These are phyloP conservation scores for Alternaria conjuncta DNA, from an alignment of 2,329 filamentous ascomycete species.

Conservation along the genomic window DNA sequence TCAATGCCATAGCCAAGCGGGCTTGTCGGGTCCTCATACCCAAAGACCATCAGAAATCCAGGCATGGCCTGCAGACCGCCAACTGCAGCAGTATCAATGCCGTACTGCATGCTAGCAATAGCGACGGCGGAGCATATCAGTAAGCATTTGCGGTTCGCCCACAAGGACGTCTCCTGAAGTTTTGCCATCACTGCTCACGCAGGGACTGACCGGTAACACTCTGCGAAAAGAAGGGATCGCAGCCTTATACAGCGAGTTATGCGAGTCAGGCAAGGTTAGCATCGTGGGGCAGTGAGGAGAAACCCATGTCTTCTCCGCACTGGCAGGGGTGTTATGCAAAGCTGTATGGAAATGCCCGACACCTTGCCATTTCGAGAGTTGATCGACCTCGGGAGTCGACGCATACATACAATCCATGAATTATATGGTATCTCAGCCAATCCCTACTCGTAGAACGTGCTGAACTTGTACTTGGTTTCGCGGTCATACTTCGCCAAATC, in stretches of 20 bases:
- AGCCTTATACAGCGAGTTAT: not conserved
- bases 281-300: not conserved
- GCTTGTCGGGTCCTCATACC: slow-evolving; percentile 52
- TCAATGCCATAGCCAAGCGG: slow-evolving; percentile 52
- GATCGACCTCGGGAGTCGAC: not conserved
- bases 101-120: slow-evolving; percentile 61
- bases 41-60: slow-evolving; percentile 59
- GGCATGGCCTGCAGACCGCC: slow-evolving; percentile 51
- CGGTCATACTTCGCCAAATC: not conserved
- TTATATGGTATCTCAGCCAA: not conserved
- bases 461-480: not conserved
- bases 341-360: not conserved
- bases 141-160: slow-evolving; percentile 54
- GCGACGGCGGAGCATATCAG: slow-evolving; percentile 56
- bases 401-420: slow-evolving; percentile 25
- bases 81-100: slow-evolving; percentile 57
- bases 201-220: not conserved
- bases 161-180: slow-evolving; percentile 21
- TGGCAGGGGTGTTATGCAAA: not conserved
- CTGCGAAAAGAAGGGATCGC: not conserved
- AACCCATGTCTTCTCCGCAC: not conserved
- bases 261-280: not conserved
- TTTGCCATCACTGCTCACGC: slow-evolving; percentile 1
- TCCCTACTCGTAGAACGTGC: not conserved
- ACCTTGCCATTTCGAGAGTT: not conserved